Evolutionary conservation across 192 early-diverging fungal genomes (phyloP).

Genomic region (Irineochytrium annulatum): DNA sequence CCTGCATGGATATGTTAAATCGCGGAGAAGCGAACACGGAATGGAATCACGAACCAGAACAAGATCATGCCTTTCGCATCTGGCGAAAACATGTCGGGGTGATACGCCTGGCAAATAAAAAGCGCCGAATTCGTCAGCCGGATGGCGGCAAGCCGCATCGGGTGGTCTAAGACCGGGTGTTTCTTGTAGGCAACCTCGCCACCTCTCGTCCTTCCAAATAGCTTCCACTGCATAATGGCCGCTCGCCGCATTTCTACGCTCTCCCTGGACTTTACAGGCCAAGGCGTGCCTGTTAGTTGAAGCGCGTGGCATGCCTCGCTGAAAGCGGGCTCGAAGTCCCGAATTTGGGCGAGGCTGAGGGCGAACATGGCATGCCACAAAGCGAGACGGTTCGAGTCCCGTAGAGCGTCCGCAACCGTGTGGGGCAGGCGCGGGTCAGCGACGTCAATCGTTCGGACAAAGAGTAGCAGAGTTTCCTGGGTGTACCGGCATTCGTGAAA

Average conservation of each 20-base stretch:
- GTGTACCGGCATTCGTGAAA: neutral
- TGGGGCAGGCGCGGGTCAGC: too few relatives aligned
- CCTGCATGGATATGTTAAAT: neutral
- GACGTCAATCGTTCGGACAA: neutral
- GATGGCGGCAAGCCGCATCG: neutral
- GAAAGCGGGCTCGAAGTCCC: neutral
- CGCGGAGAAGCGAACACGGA: neutral
- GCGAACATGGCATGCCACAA: neutral
- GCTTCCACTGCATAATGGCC: neutral
- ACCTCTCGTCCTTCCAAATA: neutral
- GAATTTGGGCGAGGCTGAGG: neutral
- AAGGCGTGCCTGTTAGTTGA: neutral
- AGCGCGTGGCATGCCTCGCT: neutral
- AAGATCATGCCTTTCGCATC: neutral
- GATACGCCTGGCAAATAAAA: neutral
- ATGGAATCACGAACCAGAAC: conserved; percentile 1
- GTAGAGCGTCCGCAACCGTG: too few relatives aligned
- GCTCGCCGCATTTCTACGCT: neutral
- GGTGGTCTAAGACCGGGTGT: neutral
- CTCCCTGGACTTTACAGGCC: neutral
- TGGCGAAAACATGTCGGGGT: neutral
- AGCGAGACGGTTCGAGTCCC: neutral
- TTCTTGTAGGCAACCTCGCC: neutral
- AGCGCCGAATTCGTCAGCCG: neutral
- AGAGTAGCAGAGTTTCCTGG: neutral